Base-by-base conservation (phyloP, 2,329 filamentous ascomycete genomes). In the Colletotrichum costaricense region DNA sequence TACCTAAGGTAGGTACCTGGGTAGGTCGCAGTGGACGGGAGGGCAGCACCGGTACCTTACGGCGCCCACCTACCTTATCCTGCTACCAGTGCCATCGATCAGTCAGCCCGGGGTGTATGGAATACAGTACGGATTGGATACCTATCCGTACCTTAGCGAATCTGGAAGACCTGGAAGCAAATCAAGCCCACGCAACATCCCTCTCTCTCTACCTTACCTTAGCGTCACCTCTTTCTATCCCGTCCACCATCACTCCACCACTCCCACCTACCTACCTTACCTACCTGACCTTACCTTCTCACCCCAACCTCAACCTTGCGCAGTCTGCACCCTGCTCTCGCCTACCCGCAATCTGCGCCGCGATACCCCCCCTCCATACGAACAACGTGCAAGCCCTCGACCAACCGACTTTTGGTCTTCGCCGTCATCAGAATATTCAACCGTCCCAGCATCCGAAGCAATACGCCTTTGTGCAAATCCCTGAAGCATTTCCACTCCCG, bases 211-310 rank as follows among this genome's bases (percentile, higher is more conserved):
- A 46, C 33, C 62, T n/a, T 54, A 12, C 33, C 33, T 35, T 35
- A 63, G 62, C 62, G 62, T 63, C 62, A 63, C 62, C 62, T 63
- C 62, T 63, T 63, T 55, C 62, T 26, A 24, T 63, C 46, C 46
- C 60, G 35, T 55, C 62, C n/a, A 55, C 26, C 46, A 64, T 28
- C 62, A 64, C 55, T 30, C 55, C 60, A 28, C 26, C 60, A 52
- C 60, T 28, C n/a, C 60, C 28, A 35, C 42, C 52, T 52, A 42
- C 42, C 22, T 42, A 54, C 59, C 28, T 12, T 55, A 55, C 46
- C n/a, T 42, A 42, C 5, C 38, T 42, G 12, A 19, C 38, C 42
- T 49, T 49, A 49, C 42, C 42, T 49, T 49, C 46, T 46, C 42
- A 49, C 30, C 63, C 63, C 49, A 65, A 65, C 33, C 63, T 56